Evolutionary conservation across 75 land plant genomes (phyloP), one percentile per base, ranked within the genome.

Genomic region (Picea sitchensis): DNA sequence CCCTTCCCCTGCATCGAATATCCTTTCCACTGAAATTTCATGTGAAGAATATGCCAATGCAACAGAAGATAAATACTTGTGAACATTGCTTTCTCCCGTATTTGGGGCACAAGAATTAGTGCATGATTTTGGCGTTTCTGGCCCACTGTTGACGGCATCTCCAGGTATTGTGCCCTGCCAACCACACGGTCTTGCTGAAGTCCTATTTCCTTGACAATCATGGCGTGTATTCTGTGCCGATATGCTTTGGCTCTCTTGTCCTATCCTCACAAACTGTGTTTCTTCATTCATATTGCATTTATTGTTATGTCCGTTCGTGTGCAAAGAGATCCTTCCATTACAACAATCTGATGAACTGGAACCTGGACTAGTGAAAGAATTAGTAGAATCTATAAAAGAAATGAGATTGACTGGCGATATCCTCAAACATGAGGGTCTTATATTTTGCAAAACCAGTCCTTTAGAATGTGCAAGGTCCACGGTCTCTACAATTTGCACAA

Each of bases 381-480:
- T 51, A 4, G 93, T 88, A 21, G 93, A 95, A 67, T 95, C 98
- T 38, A 95, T 93, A 63, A 98, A 96, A 7, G 98, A 83, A 38
- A 98, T 91, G 20, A 84, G 86, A 77, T 88, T 91, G 69, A 89
- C 85, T 2, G 98, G 84, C 3, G 99, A 98, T 73, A 98, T 79
- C 68, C 92, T 81, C 61, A 98, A 95, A 75, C 99, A 98, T 0
- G 99, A 98, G 20, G 99, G 99, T 59, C 99, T 82, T 30, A 95
- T 88, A 84, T 91, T 95, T 23, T 87, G 84, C 76, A 98, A 81
- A 58, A 93, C 91, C 26, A 98, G 83, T 23, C 99, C 98, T 76
- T 93, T 94, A 0, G 87, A 81, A 74, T 98, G 99, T 15, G 99
- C 99, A n/a, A 83, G 84, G 63, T 86, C 84, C 56, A 98, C 98